Base-by-base conservation (phyloP, 106 monocot species). In the Gastrodia elata region DNA sequence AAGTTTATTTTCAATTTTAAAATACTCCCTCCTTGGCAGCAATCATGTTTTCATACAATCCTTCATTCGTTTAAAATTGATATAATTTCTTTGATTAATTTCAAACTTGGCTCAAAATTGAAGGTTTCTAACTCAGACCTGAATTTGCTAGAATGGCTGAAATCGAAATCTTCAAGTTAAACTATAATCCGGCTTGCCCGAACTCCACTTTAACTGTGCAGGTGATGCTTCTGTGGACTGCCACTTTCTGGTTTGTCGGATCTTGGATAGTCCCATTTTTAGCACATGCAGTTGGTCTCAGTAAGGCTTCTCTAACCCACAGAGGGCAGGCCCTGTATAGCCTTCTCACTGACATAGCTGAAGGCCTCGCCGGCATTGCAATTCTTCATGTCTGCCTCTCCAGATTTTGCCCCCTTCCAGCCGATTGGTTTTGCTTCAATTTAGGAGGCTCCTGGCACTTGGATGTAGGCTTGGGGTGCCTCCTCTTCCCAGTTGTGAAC, bases 151-250 rank as follows among this genome's bases (percentile, higher is more conserved):
- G n/a, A n/a, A n/a, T n/a, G n/a, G n/a, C n/a, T n/a, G n/a, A n/a
- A n/a, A n/a, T n/a, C n/a, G n/a, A n/a, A n/a, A n/a, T n/a, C n/a
- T n/a, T n/a, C n/a, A n/a, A n/a, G n/a, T n/a, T n/a, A n/a, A n/a
- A n/a, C n/a, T n/a, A n/a, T n/a, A n/a, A n/a, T n/a, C n/a, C n/a
- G n/a, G n/a, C n/a, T n/a, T n/a, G n/a, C n/a, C n/a, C n/a, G n/a
- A n/a, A n/a, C n/a, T n/a, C n/a, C n/a, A n/a, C 13, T 67, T 16
- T 67, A 20, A 37, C 37, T 16, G 27, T 80, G 74, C 77, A 87
- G 87, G 83, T 87, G 27, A 83, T 81, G 83, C 83, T 87, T n/a
- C 83, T 87, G 4, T 87, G 87, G 87, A 80, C 81, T 44, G 65
- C 76, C 64, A 75, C 87, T 24, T 87, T 87, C 75, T 87, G 83